phyloP scores from a whole-genome alignment of 257 asterid genomes.

The Echium plantagineum region DNA sequence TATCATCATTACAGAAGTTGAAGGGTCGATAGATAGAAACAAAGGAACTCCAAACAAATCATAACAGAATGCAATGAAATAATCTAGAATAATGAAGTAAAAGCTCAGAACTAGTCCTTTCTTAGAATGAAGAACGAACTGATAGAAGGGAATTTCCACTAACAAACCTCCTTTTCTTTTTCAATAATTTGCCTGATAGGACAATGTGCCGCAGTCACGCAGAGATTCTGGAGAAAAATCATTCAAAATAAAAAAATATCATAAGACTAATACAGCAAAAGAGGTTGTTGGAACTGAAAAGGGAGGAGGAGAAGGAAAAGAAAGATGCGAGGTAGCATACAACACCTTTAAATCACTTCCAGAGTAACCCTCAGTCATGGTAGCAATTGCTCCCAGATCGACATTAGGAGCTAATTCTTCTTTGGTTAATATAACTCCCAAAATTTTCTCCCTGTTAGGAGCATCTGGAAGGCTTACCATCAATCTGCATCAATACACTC shows the following conservation, averaged over 20 bases:
- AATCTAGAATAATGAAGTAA: not conserved
- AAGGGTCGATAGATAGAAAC: not conserved
- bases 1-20: not conserved
- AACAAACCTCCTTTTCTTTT: conserved; percentile 71
- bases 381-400: conserved; percentile 67
- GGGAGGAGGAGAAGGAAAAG: not conserved
- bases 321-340: conserved; percentile 4
- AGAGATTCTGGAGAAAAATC: conserved; percentile 50
- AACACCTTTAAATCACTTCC: conserved; percentile 92
- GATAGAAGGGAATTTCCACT: not conserved
- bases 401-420: conserved; percentile 60
- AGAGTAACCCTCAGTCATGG: conserved; percentile 86
- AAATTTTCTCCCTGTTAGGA: conserved; percentile 61
- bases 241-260: not conserved
- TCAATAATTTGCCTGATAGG: conserved; percentile 77
- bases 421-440: conserved; percentile 57
- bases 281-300: not conserved
- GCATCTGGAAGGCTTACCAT: conserved; percentile 93
- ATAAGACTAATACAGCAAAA: not conserved
- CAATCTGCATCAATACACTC: conserved; percentile 37
- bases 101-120: not conserved
- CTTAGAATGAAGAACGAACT: not conserved
- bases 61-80: not conserved
- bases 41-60: not conserved
- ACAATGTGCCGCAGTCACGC: conserved; percentile 80